These are phyloP conservation scores for Eucalyptus shirleyi DNA, from an alignment of 345 rosid species.

Conservation along the genomic window DNA sequence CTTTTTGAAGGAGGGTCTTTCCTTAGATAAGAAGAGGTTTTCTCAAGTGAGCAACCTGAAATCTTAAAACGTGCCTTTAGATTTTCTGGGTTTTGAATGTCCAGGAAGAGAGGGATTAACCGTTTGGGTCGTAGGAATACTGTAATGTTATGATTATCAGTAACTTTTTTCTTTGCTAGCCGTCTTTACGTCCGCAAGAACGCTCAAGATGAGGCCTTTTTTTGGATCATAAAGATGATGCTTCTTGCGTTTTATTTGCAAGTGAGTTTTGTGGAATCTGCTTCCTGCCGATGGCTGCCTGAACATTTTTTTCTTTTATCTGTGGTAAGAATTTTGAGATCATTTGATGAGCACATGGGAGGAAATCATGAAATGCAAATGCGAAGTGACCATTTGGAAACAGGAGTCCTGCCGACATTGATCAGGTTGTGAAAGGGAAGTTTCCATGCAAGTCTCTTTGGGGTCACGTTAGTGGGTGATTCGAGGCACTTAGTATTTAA, in stretches of 20 bases:
- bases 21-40: not conserved
- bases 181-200: conserved; percentile 37
- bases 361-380: not conserved
- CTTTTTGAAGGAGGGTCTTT: not conserved
- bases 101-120: not conserved
- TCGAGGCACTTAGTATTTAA: not conserved
- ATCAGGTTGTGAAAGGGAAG: not conserved
- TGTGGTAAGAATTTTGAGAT: not conserved
- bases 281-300: not conserved
- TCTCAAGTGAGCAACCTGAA: not conserved
- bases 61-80: not conserved
- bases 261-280: not conserved
- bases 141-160: not conserved
- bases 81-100: not conserved
- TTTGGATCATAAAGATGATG: not conserved
- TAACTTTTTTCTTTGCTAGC: conserved; percentile 15
- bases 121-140: not conserved
- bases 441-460: not conserved
- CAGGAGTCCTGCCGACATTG: not conserved
- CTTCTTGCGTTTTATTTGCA: not conserved
- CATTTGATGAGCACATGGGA: not conserved
- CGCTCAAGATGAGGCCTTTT: conserved; percentile 30
- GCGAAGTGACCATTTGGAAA: not conserved
- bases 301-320: not conserved
- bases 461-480: not conserved